These are phyloP conservation scores for Royoungia palumana DNA, from an alignment of 768 basidiomycete genomes.

Conservation along the genomic window DNA sequence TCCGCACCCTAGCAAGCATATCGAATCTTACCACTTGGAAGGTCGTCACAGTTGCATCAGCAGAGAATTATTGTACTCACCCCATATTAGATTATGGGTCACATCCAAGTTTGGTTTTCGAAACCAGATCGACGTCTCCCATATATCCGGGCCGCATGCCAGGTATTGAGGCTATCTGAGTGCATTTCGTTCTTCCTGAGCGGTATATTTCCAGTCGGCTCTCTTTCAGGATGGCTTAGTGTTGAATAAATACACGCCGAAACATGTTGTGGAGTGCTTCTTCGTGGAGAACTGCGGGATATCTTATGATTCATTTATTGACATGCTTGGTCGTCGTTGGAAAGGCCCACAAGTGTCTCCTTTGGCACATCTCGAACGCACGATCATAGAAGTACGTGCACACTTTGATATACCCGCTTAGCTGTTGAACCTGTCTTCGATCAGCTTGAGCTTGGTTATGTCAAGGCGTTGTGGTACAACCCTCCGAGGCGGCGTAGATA, in stretches of 20 bases:
- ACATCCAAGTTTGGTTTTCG: constrained; percentile 47
- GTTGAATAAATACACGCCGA: constrained; percentile 46
- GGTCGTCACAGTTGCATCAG: constrained; percentile 34
- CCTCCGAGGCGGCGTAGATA: constrained; percentile 63
- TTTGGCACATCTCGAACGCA: constrained; percentile 40
- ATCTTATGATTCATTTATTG: constrained; percentile 45
- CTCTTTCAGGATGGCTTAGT: constrained; percentile 57
- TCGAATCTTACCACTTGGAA: constrained; percentile 58
- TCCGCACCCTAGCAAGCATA: constrained; percentile 43
- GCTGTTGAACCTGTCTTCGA: neutral
- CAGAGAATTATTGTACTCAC: neutral
- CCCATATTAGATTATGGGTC: constrained; percentile 43
- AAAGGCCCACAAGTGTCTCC: constrained; percentile 34
- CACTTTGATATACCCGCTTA: neutral
- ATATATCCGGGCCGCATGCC: constrained; percentile 61
- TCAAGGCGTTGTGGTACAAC: constrained; percentile 65
- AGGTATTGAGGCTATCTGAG: constrained; percentile 40
- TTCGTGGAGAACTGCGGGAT: constrained; percentile 61
- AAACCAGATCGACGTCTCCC: constrained; percentile 42
- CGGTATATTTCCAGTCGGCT: constrained; percentile 40
- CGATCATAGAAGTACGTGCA: constrained; percentile 34
- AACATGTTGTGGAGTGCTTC: constrained; percentile 61
- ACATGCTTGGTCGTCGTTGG: constrained; percentile 40
- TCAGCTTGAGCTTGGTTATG: constrained; percentile 57
- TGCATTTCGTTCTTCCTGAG: neutral